Conservation (phyloP, 2,329 filamentous ascomycete species). For the Trichoderma sp. region DNA sequence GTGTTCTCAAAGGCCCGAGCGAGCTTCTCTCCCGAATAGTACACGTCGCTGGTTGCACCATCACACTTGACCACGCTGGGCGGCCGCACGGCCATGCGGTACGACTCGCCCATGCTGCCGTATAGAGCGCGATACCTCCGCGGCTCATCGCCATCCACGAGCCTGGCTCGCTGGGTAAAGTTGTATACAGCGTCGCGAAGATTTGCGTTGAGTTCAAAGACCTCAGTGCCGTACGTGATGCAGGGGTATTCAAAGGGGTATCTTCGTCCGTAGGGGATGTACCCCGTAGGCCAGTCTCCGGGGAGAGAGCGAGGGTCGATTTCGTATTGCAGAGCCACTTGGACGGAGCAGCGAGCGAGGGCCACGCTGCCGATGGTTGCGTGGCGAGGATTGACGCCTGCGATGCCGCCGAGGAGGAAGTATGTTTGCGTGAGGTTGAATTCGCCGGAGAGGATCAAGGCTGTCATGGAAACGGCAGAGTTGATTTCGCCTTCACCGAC, state of each 20-base stretch:
- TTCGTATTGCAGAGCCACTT: constrained; percentile 77
- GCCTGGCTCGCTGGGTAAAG: constrained; percentile 55
- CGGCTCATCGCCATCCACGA: constrained; percentile 56
- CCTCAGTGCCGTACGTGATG: constrained; percentile 68
- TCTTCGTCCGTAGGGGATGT: constrained; percentile 65
- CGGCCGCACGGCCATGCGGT: constrained; percentile 47
- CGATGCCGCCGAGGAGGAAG: constrained; percentile 73
- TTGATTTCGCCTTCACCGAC: constrained; percentile 76
- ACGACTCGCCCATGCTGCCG: constrained; percentile 44
- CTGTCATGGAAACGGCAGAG: constrained; percentile 67
- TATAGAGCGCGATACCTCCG: constrained; percentile 61
- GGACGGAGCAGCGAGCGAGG: constrained; percentile 70
- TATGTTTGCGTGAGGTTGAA: constrained; percentile 72
- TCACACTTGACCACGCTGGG: constrained; percentile 68
- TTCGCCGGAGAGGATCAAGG: constrained; percentile 61
- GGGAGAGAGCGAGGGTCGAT: constrained; percentile 72
- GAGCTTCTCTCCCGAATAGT: constrained; percentile 66
- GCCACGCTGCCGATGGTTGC: constrained; percentile 69
- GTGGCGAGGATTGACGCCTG: constrained; percentile 71
- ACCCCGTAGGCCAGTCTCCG: constrained; percentile 66
- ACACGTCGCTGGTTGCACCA: constrained; percentile 71
- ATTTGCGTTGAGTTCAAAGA: constrained; percentile 66
- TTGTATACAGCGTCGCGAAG: constrained; percentile 58
- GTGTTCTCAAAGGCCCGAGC: constrained; percentile 68
- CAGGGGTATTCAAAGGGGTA: constrained; percentile 60